Evolutionary conservation across 208 protist genomes (phyloP).

Genomic region (Lotmaria passim): DNA sequence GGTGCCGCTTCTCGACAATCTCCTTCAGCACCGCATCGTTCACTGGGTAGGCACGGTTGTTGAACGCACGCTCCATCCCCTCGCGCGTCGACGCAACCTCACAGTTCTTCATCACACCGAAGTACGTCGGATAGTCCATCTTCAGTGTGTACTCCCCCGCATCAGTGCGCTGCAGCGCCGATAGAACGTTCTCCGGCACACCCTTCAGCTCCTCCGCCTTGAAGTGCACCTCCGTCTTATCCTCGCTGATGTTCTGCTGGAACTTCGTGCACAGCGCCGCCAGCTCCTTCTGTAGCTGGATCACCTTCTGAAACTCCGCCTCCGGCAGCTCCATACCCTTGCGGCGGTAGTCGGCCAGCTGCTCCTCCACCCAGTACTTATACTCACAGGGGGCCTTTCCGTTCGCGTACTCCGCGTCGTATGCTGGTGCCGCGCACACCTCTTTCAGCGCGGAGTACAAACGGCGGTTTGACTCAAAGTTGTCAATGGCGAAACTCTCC

Average conservation of each 20-base stretch:
- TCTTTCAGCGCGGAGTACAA: conserved; percentile 72
- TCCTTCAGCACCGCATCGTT: conserved; percentile 67
- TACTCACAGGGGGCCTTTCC: conserved; percentile 49
- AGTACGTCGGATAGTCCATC: conserved; percentile 90
- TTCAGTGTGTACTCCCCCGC: conserved; percentile 58
- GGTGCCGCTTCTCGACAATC: conserved; percentile 73
- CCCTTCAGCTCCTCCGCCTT: conserved; percentile 61
- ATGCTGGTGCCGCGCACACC: conserved; percentile 34
- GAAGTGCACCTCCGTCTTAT: conserved; percentile 63
- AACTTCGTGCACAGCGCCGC: conserved; percentile 67
- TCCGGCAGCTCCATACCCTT: conserved; percentile 78
- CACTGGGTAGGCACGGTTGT: conserved; percentile 75
- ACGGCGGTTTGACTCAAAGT: conserved; percentile 68
- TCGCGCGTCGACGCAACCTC: conserved; percentile 75
- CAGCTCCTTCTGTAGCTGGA: conserved; percentile 76
- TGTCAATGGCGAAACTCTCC: conserved; percentile 67
- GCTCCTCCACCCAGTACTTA: conserved; percentile 73
- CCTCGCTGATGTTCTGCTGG: conserved; percentile 83
- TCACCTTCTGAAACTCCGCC: conserved; percentile 58
- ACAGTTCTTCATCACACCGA: conserved; percentile 86
- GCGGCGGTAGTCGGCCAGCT: conserved; percentile 64
- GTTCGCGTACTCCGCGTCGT: conserved; percentile 45
- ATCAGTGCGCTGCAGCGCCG: conserved; percentile 40
- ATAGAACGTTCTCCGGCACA: conserved; percentile 62
- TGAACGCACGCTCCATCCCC: conserved; percentile 57